These are phyloP conservation scores for Aspergillus carlsbadensis DNA, from an alignment of 495 filamentous ascomycete genomes.

Conservation along the genomic window DNA sequence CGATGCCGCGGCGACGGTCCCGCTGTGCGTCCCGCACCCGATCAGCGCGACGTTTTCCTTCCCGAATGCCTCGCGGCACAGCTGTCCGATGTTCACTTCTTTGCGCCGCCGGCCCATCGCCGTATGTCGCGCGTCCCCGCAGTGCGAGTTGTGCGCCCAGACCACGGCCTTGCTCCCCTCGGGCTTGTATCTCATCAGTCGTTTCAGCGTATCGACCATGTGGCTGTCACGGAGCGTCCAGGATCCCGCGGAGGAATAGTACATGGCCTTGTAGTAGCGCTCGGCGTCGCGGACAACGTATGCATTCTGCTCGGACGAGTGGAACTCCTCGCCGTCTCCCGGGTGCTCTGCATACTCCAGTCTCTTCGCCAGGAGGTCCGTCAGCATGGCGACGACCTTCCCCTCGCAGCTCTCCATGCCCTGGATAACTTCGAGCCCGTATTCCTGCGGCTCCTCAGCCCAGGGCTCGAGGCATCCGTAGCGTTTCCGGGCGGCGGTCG, in stretches of 20 bases:
- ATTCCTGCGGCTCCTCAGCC: constrained; percentile 52
- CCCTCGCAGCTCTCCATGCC: constrained; percentile 50
- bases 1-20: constrained; percentile 56
- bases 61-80: constrained; percentile 52
- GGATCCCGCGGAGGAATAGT: constrained; percentile 52
- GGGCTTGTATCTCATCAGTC: constrained; percentile 44
- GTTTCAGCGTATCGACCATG: constrained; percentile 55
- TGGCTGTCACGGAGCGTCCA: constrained; percentile 60
- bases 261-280: constrained; percentile 59
- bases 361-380: constrained; percentile 42
- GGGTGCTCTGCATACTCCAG: constrained; percentile 38
- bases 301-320: constrained; percentile 56
- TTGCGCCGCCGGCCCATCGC: constrained; percentile 50
- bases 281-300: constrained; percentile 56
- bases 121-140: constrained; percentile 58
- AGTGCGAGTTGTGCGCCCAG: constrained; percentile 62
- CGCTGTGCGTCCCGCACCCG: constrained; percentile 53
- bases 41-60: constrained; percentile 47
- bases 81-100: constrained; percentile 57
- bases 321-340: constrained; percentile 51
- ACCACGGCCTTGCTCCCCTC: constrained; percentile 49
- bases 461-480: constrained; percentile 52
- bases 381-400: constrained; percentile 47
- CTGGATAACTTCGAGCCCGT: constrained; percentile 48
- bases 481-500: constrained; percentile 40